These are phyloP conservation scores for Blastomyces gilchristii DNA, from an alignment of 2,329 filamentous ascomycete genomes.

Conservation along the genomic window DNA sequence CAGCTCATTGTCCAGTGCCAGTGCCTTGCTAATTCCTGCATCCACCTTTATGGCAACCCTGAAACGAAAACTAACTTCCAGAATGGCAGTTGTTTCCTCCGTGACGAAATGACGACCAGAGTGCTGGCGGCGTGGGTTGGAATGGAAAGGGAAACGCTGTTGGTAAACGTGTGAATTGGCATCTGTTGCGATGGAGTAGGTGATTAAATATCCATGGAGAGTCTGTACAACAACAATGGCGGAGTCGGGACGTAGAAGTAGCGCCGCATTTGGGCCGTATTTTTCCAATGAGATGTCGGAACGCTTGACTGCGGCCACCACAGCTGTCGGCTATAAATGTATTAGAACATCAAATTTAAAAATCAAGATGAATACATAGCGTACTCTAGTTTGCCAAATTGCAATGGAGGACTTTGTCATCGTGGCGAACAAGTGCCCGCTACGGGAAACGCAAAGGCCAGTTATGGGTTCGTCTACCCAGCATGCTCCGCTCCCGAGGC, in stretches of 20 bases:
- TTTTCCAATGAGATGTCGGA: constrained; percentile 67
- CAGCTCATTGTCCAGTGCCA: constrained; percentile 86
- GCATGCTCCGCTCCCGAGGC: constrained; percentile 21
- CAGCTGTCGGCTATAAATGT: constrained; percentile 62
- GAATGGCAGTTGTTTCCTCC: constrained; percentile 71
- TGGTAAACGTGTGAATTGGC: constrained; percentile 74
- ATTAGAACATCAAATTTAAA: constrained; percentile 18
- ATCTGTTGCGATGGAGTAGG: constrained; percentile 83
- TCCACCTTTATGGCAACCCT: constrained; percentile 98
- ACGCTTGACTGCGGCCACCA: constrained; percentile 74
- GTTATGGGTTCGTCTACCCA: constrained; percentile 57
- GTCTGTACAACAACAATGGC: constrained; percentile 89
- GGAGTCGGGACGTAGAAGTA: constrained; percentile 82
- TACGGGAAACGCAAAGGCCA: constrained; percentile 65
- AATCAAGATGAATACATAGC: constrained; percentile 17
- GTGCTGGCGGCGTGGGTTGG: constrained; percentile 38
- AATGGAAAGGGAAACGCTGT: constrained; percentile 54
- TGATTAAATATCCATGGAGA: constrained; percentile 75
- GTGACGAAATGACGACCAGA: constrained; percentile 50
- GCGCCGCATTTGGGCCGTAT: constrained; percentile 75
- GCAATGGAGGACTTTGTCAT: constrained; percentile 77
- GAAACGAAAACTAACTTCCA: constrained; percentile 83
- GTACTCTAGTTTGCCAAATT: constrained; percentile 93
- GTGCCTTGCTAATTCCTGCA: constrained; percentile 76
- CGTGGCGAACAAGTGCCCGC: constrained; percentile 74